phyloP scores from a whole-genome alignment of 371 early-diverging fungal species.

The Actinomucor elegans region DNA sequence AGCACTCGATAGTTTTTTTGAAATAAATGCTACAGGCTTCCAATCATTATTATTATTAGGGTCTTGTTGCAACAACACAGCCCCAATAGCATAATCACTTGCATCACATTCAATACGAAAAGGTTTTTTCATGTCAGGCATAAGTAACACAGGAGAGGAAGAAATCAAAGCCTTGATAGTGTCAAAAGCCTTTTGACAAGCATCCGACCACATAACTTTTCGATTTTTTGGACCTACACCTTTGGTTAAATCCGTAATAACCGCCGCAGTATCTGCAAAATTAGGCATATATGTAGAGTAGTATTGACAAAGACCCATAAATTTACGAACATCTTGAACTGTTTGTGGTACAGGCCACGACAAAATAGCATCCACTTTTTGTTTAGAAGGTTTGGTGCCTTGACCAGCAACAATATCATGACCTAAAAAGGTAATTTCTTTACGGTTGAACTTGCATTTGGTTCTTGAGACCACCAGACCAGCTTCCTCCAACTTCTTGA shows the following conservation, averaged over 20 bases:
- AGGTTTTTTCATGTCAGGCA: slow-evolving; percentile 19
- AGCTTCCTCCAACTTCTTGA: slow-evolving; percentile 26
- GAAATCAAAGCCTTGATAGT: slow-evolving; percentile 7
- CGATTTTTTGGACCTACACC: slow-evolving; percentile 16
- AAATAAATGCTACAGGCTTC: slow-evolving; percentile 5
- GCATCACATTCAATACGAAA: slow-evolving; percentile 13
- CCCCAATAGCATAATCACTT: slow-evolving; percentile 28
- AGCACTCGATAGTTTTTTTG: slow-evolving; percentile 21
- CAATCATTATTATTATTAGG: neutral
- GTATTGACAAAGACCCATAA: slow-evolving; percentile 27
- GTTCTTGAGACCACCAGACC: slow-evolving; percentile 34
- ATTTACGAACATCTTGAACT: slow-evolving; percentile 32
- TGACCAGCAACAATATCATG: slow-evolving; percentile 27
- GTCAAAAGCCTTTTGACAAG: neutral
- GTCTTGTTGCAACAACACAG: slow-evolving; percentile 24
- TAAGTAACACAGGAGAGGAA: slow-evolving; percentile 5
- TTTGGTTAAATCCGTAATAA: slow-evolving; percentile 35
- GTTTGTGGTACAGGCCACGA: slow-evolving; percentile 36
- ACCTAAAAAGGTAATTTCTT: slow-evolving; percentile 48
- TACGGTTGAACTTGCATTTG: slow-evolving; percentile 51
- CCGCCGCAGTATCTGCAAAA: slow-evolving; percentile 33
- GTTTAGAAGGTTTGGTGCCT: slow-evolving; percentile 27
- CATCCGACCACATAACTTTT: neutral
- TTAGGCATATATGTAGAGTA: slow-evolving; percentile 32
- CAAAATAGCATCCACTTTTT: slow-evolving; percentile 24